A percentile compares a stretch with the other conserved stretches of the same genome.
Conservation (phyloP, 306 rosid species). For the Quercus agrifolia region DNA sequence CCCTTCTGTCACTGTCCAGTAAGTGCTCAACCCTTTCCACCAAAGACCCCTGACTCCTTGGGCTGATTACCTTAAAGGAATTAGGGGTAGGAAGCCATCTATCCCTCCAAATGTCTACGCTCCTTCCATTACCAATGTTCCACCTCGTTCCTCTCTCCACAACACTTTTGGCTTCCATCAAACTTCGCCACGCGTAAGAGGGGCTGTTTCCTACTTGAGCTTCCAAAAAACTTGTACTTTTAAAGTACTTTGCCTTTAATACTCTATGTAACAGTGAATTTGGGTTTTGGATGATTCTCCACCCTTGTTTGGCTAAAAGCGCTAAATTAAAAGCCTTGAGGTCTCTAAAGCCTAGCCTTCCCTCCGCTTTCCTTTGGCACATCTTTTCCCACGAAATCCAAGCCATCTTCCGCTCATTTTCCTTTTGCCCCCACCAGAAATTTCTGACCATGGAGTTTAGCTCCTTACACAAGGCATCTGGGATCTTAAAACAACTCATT, state of each 20-base stretch:
- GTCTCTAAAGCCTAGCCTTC: background rate
- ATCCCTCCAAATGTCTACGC: too few species aligned
- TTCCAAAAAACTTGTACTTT: too few species aligned
- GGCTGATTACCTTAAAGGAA: too few species aligned
- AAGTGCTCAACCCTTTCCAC: too few species aligned
- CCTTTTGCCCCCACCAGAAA: too few species aligned
- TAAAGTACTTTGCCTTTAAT: background rate
- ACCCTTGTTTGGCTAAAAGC: background rate
- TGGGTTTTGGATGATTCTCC: background rate
- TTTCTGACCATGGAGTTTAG: too few species aligned
- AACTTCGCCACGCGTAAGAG: too few species aligned
- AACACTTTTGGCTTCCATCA: background rate
- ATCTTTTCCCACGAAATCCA: background rate
- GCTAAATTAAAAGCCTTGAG: background rate
- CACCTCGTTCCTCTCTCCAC: background rate
- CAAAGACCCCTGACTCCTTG: fast-evolving
- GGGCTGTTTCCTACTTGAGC: background rate
- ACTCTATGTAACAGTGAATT: background rate
- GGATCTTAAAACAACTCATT: too few species aligned
- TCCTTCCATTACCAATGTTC: background rate
- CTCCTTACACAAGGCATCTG: too few species aligned
- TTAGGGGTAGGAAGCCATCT: too few species aligned
- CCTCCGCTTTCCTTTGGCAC: background rate
- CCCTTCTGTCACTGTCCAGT: too few species aligned
- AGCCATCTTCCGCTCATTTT: background rate